Evolutionary conservation across 1,284 basidiomycete genomes (phyloP).

Genomic region (Chalciporus sp.): DNA sequence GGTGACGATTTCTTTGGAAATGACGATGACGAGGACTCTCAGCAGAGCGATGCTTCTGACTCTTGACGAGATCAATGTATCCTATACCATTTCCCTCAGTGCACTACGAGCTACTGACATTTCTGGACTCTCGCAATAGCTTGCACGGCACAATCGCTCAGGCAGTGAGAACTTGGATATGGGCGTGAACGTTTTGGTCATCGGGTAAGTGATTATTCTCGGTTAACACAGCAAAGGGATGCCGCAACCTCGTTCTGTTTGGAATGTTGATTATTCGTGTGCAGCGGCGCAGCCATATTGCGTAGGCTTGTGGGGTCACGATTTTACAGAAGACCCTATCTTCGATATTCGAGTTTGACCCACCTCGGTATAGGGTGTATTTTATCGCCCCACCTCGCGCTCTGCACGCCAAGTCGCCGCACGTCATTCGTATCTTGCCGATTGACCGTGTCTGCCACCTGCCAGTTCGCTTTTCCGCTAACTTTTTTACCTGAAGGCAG

Average conservation of each 20-base stretch:
- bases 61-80: conserved; percentile 3
- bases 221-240: no score
- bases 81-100: background rate
- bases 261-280: background rate
- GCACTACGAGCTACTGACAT: background rate
- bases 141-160: background rate
- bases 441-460: no score
- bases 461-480: no score
- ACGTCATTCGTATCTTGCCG: no score
- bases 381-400: background rate
- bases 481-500: no score
- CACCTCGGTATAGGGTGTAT: background rate
- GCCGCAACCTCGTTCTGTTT: no score
- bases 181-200: no score
- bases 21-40: conserved; percentile 34
- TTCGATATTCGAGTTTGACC: background rate
- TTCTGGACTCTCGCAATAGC: background rate
- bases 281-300: background rate
- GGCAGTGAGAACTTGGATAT: no score
- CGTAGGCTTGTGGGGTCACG: background rate
- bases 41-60: conserved; percentile 19
- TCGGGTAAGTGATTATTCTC: no score
- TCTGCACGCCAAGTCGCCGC: no score
- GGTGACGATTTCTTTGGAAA: conserved; percentile 53
- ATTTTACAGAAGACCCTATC: background rate